These are phyloP conservation scores for Scenedesmus sp. DNA, from an alignment of 163 green algal species.

Conservation along the genomic window DNA sequence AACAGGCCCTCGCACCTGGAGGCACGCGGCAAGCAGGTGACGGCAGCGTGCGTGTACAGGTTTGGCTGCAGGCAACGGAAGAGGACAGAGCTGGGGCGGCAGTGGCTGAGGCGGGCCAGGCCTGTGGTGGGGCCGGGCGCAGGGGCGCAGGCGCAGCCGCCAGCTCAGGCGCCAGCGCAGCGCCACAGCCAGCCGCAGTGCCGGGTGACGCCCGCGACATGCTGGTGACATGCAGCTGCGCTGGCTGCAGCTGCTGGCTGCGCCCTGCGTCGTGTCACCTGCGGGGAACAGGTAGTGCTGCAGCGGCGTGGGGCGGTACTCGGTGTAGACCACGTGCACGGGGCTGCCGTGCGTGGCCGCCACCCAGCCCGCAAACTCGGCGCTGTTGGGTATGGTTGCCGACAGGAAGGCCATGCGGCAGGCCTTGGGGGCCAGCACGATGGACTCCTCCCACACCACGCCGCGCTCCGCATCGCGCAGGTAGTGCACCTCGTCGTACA, in stretches of 20 bases:
- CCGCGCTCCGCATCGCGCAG: conserved; percentile 93
- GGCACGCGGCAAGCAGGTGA: conserved; percentile 75
- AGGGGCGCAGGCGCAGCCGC: too few relatives aligned
- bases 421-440: conserved; percentile 90
- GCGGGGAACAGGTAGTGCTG: conserved; percentile 91
- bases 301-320: conserved; percentile 96
- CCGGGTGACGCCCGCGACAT: too few relatives aligned
- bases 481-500: conserved; percentile 99
- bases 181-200: not conserved
- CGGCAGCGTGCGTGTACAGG: not conserved
- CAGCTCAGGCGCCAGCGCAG: not conserved
- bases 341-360: conserved; percentile 71
- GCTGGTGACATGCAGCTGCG: not conserved
- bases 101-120: too few relatives aligned
- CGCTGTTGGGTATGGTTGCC: conserved; percentile 96
- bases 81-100: not conserved
- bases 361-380: conserved; percentile 97
- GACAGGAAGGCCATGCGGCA: conserved; percentile 95
- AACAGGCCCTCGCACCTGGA: conserved; percentile 85
- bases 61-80: not conserved
- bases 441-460: conserved; percentile 99
- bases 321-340: conserved; percentile 96
- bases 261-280: conserved; percentile 49
- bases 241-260: not conserved
- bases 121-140: too few relatives aligned